Conservation (phyloP, 2,329 filamentous ascomycete species). For the Sarocladium oryzae region DNA sequence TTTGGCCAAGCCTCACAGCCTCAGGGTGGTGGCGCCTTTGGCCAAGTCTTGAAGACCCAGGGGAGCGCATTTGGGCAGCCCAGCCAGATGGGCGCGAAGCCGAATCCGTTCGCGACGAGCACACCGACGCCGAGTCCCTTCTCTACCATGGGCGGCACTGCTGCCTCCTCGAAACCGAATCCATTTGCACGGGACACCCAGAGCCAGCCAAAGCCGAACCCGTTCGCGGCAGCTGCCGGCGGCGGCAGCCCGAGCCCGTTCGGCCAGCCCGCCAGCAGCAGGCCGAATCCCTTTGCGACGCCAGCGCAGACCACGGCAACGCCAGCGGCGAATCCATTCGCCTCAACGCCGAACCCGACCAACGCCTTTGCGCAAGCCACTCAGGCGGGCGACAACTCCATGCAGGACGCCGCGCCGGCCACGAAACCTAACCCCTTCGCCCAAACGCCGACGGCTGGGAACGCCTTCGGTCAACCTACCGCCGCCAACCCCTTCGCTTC, state of each 20-base stretch:
- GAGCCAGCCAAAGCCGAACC: constrained; percentile 17
- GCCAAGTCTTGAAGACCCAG: neutral
- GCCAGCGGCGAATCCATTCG: constrained; percentile 7
- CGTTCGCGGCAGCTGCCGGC: constrained; percentile 19
- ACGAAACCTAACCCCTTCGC: constrained; percentile 19
- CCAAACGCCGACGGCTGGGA: constrained; percentile 15
- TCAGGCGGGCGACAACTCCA: constrained; percentile 4
- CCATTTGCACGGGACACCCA: constrained; percentile 24
- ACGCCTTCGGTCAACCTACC: constrained; percentile 19
- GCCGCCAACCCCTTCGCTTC: constrained; percentile 20
- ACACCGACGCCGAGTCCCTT: constrained; percentile 1
- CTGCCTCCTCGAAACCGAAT: constrained; percentile 26
- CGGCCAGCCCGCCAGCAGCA: constrained; percentile 9
- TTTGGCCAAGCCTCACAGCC: neutral
- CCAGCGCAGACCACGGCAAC: constrained; percentile 3
- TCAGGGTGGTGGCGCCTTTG: neutral
- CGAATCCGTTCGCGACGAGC: constrained; percentile 8
- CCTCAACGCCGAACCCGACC: neutral
- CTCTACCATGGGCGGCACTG: neutral
- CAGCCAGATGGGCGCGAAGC: constrained; percentile 9
- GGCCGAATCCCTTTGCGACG: constrained; percentile 19
- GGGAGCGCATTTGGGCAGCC: constrained; percentile 24
- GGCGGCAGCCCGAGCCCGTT: constrained; percentile 12
- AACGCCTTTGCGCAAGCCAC: constrained; percentile 5
- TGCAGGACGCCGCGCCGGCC: constrained; percentile 12